These are phyloP conservation scores for Ophiostoma angusticollis DNA, from an alignment of 2,329 filamentous ascomycete species.

Conservation along the genomic window DNA sequence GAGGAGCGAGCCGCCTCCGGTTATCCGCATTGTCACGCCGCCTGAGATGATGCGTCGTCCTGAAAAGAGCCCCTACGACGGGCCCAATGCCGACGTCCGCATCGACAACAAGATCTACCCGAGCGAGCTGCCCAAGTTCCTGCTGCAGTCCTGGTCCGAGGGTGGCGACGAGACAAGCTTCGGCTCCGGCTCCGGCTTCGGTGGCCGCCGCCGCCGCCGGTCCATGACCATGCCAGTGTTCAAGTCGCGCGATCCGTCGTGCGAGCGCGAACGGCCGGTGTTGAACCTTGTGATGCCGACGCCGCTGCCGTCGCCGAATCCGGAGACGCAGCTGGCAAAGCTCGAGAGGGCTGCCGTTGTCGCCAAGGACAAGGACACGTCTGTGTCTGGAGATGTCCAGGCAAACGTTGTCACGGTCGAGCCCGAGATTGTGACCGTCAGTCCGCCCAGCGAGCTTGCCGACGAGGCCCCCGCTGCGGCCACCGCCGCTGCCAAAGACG, in stretches of 20 bases:
- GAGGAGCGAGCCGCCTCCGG: slow-evolving; percentile 10
- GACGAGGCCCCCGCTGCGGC: background rate
- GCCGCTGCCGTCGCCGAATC: slow-evolving; percentile 37
- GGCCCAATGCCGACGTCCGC: slow-evolving; percentile 49
- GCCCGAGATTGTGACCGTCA: slow-evolving; percentile 13
- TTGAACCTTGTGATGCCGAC: slow-evolving; percentile 51
- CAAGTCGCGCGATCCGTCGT: slow-evolving; percentile 37
- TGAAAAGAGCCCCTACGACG: slow-evolving; percentile 40
- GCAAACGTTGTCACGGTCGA: slow-evolving; percentile 7
- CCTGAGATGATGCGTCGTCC: slow-evolving; percentile 34
- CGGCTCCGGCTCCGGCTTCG: background rate
- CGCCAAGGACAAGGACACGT: background rate
- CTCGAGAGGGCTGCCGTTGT: slow-evolving; percentile 1
- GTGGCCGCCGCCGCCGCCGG: slow-evolving; percentile 2
- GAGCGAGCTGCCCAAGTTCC: slow-evolving; percentile 30
- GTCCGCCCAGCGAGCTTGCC: slow-evolving; percentile 4
- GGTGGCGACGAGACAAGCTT: background rate
- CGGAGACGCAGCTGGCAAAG: slow-evolving; percentile 25
- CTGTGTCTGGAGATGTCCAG: background rate
- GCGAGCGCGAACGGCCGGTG: slow-evolving; percentile 42
- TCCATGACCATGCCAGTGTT: slow-evolving; percentile 23
- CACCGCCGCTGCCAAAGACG: background rate
- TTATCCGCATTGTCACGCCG: slow-evolving; percentile 40
- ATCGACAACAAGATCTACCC: slow-evolving; percentile 48
- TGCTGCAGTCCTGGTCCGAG: slow-evolving; percentile 1